phyloP scores from a whole-genome alignment of 805 yeast genomes.

The Yamadazyma endophytica region DNA sequence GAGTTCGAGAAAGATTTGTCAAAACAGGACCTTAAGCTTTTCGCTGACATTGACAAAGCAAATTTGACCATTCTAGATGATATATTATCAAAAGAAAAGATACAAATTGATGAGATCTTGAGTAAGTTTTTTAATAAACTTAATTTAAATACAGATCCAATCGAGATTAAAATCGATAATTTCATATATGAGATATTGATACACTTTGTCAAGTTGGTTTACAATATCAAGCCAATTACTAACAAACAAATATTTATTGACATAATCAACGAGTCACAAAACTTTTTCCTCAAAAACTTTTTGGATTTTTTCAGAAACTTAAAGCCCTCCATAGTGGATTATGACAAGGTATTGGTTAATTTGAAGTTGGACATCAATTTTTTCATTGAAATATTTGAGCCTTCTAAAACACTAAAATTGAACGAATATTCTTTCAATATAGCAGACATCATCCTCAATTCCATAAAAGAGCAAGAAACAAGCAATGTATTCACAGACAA shows the following conservation, averaged over 20 bases:
- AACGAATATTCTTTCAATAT: slow-evolving; percentile 31
- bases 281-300: slow-evolving; percentile 28
- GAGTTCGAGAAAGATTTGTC: slow-evolving; percentile 32
- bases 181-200: slow-evolving; percentile 35
- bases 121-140: slow-evolving; percentile 18
- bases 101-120: slow-evolving; percentile 26
- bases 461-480: slow-evolving; percentile 21
- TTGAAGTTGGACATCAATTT: slow-evolving; percentile 35
- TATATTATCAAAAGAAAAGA: slow-evolving; percentile 32
- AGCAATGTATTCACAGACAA: slow-evolving; percentile 8
- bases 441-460: slow-evolving; percentile 26
- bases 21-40: slow-evolving; percentile 34
- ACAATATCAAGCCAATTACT: slow-evolving; percentile 38
- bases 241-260: slow-evolving; percentile 30
- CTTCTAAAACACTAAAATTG: slow-evolving; percentile 26
- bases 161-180: slow-evolving; percentile 27
- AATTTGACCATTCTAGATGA: slow-evolving; percentile 37
- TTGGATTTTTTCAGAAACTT: slow-evolving; percentile 26
- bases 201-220: slow-evolving; percentile 38
- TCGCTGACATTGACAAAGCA: slow-evolving; percentile 40
- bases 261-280: slow-evolving; percentile 36
- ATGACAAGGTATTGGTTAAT: slow-evolving; percentile 17
- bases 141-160: slow-evolving; percentile 3
- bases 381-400: slow-evolving; percentile 36
- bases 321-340: slow-evolving; percentile 11